These are phyloP conservation scores for Cercophora newfieldiana DNA, from an alignment of 495 filamentous ascomycete species.

Conservation along the genomic window DNA sequence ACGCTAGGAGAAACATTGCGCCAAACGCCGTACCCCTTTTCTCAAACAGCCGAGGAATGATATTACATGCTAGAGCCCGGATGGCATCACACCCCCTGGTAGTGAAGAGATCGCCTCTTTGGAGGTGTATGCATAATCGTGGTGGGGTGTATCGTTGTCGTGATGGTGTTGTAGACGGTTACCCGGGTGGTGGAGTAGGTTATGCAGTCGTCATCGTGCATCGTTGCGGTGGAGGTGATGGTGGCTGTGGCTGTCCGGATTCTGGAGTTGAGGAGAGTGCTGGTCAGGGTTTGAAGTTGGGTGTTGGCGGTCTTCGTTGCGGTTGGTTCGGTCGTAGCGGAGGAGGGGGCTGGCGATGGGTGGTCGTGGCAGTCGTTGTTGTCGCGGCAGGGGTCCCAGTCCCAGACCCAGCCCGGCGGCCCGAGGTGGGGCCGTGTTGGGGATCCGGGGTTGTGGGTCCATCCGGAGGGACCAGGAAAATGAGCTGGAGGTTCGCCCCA, in stretches of 20 bases:
- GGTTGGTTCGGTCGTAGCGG: not conserved
- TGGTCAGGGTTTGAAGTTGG: not conserved
- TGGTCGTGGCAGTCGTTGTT: not conserved
- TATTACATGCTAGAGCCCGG: no score
- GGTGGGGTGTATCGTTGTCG: constrained; percentile 1
- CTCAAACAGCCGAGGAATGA: no score
- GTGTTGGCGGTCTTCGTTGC: not conserved
- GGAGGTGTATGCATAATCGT: not conserved
- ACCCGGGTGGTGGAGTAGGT: not conserved
- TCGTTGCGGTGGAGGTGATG: not conserved
- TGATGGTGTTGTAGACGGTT: constrained; percentile 5
- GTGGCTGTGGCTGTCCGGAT: not conserved
- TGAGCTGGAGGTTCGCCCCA: not conserved
- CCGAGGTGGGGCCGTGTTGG: not conserved
- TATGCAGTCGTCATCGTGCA: not conserved
- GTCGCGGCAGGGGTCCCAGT: not conserved
- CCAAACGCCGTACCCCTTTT: no score
- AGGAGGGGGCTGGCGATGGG: not conserved
- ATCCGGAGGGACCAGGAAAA: not conserved
- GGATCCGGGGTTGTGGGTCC: not conserved
- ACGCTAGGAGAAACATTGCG: no score
- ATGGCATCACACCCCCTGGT: not conserved
- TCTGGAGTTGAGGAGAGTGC: not conserved
- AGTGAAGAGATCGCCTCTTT: not conserved
- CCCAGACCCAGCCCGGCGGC: not conserved